These are phyloP conservation scores for Moricandia moricandioides DNA, from an alignment of 345 rosid genomes.

Conservation along the genomic window DNA sequence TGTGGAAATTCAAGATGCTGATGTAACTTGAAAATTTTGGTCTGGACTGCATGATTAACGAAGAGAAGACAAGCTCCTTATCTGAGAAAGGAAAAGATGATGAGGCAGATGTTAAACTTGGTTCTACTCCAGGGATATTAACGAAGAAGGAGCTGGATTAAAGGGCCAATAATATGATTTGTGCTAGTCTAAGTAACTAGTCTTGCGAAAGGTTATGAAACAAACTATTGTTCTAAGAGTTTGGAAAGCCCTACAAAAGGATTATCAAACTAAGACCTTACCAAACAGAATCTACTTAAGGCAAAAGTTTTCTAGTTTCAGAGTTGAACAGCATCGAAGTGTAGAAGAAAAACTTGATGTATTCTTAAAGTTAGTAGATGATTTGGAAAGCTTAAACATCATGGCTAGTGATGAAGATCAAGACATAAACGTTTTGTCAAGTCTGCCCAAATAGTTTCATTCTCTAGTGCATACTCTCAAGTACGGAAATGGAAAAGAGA, in stretches of 20 bases:
- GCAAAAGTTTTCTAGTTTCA: too few relatives aligned
- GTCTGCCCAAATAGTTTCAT: background rate
- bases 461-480: background rate
- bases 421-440: background rate
- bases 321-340: background rate
- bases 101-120: too few relatives aligned
- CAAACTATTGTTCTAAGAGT: too few relatives aligned
- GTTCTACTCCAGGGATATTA: background rate
- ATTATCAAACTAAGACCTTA: too few relatives aligned
- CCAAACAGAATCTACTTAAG: too few relatives aligned
- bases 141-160: background rate
- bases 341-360: background rate
- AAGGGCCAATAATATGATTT: background rate
- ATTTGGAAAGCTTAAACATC: background rate
- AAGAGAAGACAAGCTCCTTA: too few relatives aligned
- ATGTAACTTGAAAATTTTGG: background rate
- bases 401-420: background rate
- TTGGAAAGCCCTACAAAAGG: too few relatives aligned
- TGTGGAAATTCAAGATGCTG: background rate
- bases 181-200: background rate
- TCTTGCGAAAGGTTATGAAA: too few relatives aligned
- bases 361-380: background rate
- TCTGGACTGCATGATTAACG: too few relatives aligned
- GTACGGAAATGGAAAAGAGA: background rate
- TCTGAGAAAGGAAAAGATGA: too few relatives aligned